These are phyloP conservation scores for Nitzschia palea DNA, from an alignment of 108 stramenopile genomes.

Conservation along the genomic window DNA sequence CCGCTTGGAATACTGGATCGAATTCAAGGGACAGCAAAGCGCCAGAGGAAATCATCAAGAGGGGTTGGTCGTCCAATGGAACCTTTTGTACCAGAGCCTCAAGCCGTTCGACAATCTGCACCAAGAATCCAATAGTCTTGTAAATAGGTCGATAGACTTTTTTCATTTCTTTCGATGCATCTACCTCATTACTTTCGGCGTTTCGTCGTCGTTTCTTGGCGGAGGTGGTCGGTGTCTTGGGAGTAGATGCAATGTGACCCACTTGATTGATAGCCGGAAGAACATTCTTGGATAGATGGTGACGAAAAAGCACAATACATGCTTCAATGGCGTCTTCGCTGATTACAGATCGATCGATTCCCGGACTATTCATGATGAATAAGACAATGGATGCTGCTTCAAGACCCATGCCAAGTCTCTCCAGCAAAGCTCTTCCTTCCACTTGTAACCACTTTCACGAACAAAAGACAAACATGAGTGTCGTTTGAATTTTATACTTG, in stretches of 20 bases:
- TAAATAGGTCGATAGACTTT: conserved; percentile 66
- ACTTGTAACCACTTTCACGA: no score
- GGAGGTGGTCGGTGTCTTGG: conserved; percentile 13
- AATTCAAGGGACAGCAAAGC: conserved; percentile 62
- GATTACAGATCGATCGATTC: conserved; percentile 75
- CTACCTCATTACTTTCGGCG: conserved; percentile 11
- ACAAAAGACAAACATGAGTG: no score
- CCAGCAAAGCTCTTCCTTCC: no score
- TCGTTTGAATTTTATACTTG: no score
- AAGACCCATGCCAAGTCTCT: conserved; percentile 41
- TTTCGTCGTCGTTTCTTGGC: conserved; percentile 38
- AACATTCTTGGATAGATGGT: conserved; percentile 69
- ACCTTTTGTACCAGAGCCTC: conserved; percentile 56
- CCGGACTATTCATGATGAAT: conserved; percentile 70
- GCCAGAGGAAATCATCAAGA: conserved; percentile 65
- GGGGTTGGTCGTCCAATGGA: conserved; percentile 78
- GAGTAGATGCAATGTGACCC: conserved; percentile 48
- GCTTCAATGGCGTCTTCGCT: conserved; percentile 86
- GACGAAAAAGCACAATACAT: conserved; percentile 71
- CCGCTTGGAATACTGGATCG: conserved; percentile 41
- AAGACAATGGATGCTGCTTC: conserved; percentile 80
- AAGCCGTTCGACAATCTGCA: conserved; percentile 65
- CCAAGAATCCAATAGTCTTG: conserved; percentile 48
- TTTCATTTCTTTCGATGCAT: conserved; percentile 48
- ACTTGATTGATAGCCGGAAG: conserved; percentile 68